These are phyloP conservation scores for Salix suchowensis DNA, from an alignment of 345 rosid species.

Conservation along the genomic window DNA sequence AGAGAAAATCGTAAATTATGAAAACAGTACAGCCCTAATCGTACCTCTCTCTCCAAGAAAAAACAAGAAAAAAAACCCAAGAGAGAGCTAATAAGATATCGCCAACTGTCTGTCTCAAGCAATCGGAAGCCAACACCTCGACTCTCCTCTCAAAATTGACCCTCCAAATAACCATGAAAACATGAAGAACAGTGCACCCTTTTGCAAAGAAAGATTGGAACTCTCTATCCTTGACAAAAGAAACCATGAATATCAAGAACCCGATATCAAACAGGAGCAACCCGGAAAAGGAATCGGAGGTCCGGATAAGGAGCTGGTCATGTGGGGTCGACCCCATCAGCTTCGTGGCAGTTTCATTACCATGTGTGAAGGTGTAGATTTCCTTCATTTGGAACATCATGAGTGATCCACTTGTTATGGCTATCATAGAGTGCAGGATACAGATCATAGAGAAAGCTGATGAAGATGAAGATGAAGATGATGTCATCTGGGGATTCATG, in stretches of 20 bases:
- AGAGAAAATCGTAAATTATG: neutral
- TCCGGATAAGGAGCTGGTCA: slow-evolving; percentile 80
- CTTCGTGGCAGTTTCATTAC: slow-evolving; percentile 46
- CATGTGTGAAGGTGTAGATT: slow-evolving; percentile 59
- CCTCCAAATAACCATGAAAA: slow-evolving; percentile 74
- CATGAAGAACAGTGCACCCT: slow-evolving; percentile 71
- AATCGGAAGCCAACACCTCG: slow-evolving; percentile 66
- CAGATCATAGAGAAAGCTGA: slow-evolving; percentile 54
- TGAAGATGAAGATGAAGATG: slow-evolving; percentile 32
- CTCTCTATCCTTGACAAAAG: slow-evolving; percentile 71
- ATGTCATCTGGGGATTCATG: slow-evolving; percentile 22
- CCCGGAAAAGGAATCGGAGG: slow-evolving; percentile 86
- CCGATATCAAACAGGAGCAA: slow-evolving; percentile 79
- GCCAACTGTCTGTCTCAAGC: slow-evolving; percentile 64
- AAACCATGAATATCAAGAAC: slow-evolving; percentile 67
- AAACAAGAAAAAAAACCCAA: slow-evolving; percentile 79
- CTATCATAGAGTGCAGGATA: slow-evolving; percentile 67
- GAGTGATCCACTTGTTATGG: slow-evolving; percentile 60
- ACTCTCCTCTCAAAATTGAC: slow-evolving; percentile 58
- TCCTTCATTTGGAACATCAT: slow-evolving; percentile 81
- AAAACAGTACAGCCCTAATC: slow-evolving; percentile 34
- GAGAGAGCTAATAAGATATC: slow-evolving; percentile 67
- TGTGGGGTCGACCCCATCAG: slow-evolving; percentile 85
- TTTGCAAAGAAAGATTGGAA: slow-evolving; percentile 79
- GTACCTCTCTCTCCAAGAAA: slow-evolving; percentile 90